A percentile compares a stretch with the other conserved stretches of the same genome.
These are phyloP conservation scores for Mycena haematopus DNA, from an alignment of 768 basidiomycete species.

Conservation along the genomic window DNA sequence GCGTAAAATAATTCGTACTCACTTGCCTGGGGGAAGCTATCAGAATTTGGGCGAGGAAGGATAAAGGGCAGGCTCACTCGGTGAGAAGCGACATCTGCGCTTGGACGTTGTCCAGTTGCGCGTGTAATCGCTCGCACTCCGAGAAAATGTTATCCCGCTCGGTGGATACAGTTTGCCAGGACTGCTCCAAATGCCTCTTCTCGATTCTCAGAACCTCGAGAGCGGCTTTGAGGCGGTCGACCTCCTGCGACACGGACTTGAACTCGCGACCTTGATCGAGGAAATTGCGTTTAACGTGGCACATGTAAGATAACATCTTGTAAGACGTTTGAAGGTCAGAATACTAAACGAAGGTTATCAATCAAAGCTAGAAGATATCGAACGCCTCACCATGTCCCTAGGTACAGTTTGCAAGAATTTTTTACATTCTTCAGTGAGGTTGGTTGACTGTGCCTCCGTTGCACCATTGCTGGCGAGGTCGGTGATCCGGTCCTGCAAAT, in stretches of 20 bases:
- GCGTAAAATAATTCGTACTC: constrained; percentile 6
- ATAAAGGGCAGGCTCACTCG: constrained; percentile 15
- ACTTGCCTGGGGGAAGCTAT: constrained; percentile 22
- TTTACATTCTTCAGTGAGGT: constrained; percentile 57
- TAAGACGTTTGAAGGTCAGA: constrained; percentile 23
- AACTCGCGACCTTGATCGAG: constrained; percentile 13
- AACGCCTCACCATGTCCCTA: constrained; percentile 14
- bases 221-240: constrained; percentile 23
- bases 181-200: constrained; percentile 22
- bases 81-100: constrained; percentile 19
- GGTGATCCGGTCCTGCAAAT: constrained; percentile 60
- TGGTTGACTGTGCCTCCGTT: constrained; percentile 54
- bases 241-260: constrained; percentile 20
- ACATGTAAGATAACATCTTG: constrained; percentile 26
- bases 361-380: not conserved
- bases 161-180: constrained; percentile 10
- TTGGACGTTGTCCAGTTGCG: constrained; percentile 20
- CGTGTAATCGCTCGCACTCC: constrained; percentile 16
- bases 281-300: constrained; percentile 20
- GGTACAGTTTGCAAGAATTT: constrained; percentile 16
- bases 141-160: constrained; percentile 3
- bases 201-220: constrained; percentile 23
- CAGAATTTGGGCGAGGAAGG: not conserved
- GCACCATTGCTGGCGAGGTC: constrained; percentile 62
- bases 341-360: constrained; percentile 24